Percentiles rank a stretch among this genome's conserved stretches.
These are phyloP conservation scores for Davidsoniella virescens DNA, from an alignment of 2,329 filamentous ascomycete species.

Conservation along the genomic window DNA sequence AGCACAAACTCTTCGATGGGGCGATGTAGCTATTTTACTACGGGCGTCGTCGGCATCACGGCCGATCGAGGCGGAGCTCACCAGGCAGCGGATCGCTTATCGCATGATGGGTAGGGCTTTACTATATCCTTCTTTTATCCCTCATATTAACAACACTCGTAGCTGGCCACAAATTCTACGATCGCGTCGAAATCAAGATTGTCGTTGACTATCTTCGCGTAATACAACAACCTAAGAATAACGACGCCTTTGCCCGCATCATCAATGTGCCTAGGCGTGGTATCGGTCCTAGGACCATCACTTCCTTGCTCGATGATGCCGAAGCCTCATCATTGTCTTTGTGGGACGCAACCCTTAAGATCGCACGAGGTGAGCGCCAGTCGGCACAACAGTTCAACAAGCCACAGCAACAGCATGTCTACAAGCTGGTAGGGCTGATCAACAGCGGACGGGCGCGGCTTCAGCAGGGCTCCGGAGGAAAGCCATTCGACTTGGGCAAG, in stretches of 20 bases:
- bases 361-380: slow-evolving; percentile 32
- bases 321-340: slow-evolving; percentile 52
- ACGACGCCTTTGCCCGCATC: slow-evolving; percentile 67
- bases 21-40: slow-evolving; percentile 77
- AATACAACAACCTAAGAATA: slow-evolving; percentile 70
- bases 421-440: slow-evolving; percentile 31
- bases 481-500: slow-evolving; percentile 26
- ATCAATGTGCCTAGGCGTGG: slow-evolving; percentile 72
- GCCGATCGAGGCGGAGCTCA: slow-evolving; percentile 70
- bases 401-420: slow-evolving; percentile 23
- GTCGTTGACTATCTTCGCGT: slow-evolving; percentile 78
- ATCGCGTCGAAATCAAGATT: slow-evolving; percentile 74
- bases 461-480: slow-evolving; percentile 17
- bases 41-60: slow-evolving; percentile 69
- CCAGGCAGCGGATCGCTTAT: slow-evolving; percentile 69
- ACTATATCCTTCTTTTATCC: background rate
- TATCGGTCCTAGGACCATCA: slow-evolving; percentile 65
- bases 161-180: slow-evolving; percentile 69
- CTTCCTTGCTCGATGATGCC: slow-evolving; percentile 58
- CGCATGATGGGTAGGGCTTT: slow-evolving; percentile 55
- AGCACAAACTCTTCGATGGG: slow-evolving; percentile 53
- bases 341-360: slow-evolving; percentile 53
- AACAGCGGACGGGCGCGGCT: slow-evolving; percentile 19
- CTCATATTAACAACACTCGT: background rate
- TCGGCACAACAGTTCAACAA: slow-evolving; percentile 36